Base-by-base conservation (phyloP, 192 early-diverging fungal genomes). In the Coemansia sp. region DNA sequence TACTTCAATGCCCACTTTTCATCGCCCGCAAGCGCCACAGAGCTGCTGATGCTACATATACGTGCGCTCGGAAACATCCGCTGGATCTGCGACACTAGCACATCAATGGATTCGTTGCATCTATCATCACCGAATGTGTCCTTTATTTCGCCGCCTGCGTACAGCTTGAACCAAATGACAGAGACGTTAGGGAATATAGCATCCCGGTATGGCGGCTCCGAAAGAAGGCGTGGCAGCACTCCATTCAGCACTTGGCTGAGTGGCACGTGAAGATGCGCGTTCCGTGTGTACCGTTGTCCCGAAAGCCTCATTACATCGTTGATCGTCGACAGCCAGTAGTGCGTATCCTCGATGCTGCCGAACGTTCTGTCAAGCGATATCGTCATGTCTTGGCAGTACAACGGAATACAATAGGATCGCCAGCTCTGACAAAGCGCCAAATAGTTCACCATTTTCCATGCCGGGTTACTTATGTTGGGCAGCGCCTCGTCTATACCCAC, bases 361-460 rank as follows among this genome's bases (percentile, higher is more conserved):
- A 45, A 41, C 7, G 57, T 38, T 20, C 35, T 23, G 46, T 68
- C 38, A 8, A 65, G 49, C 0, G 67, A 56, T 1, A 75, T 39
- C 23, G 30, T 48, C 12, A 66, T 66, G 8, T 75, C 66, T 41
- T 66, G 73, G 36, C 63, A 69, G 44, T 65, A 43, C 6, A 75
- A 34, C 26, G 73, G 51, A 9, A 62, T 46, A 35, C 73, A 75
- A 20, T 63, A 58, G 24, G 10, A 18, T 2, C 60, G 53, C 73
- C 73, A 75, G 63, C 67, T 62, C n/a, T 58, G 67, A 11, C 67
- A 69, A 0, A 75, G 20, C n/a, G 14, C 48, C 23, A 66, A 7
- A 35, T 75, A 75, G 49, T 68, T 68, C 7, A 49, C 62, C 46
- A 75, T 62, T 30, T 75, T 75, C 57, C 72, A 75, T 34, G 56